Evolutionary conservation across 2,329 filamentous ascomycete species (phyloP), one percentile per base, ranked within the genome.

Genomic region (Dryadomyces sulphureus): DNA sequence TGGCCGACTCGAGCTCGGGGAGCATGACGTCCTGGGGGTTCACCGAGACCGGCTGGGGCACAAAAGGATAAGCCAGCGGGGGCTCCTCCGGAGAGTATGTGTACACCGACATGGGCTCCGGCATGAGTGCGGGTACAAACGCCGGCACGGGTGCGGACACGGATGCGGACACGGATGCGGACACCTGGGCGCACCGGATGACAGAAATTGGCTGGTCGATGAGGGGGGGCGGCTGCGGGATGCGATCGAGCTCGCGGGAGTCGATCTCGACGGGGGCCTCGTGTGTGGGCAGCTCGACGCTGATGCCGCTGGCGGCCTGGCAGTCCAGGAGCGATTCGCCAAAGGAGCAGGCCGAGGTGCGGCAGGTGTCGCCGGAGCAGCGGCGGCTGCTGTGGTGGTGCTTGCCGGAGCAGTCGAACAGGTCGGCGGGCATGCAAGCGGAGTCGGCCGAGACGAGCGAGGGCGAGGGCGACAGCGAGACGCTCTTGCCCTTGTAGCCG

Each of bases 261-360:
- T 73, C 71, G 49, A 74, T 65, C 53, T 75, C 72, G 48, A 70
- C 59, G 40, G 41, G 30, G 14, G 75, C 71, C 56, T 72, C 69
- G 42, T 20, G 21, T 9, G 60, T 69, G 17, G 63, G 65, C 16
- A 75, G 59, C 55, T 75, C 72, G 44, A 60, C 58, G 38, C 47
- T 52, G 40, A 48, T 54, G 46, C 53, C 49, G 49, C 59, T 42
- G 59, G 54, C 32, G 59, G 56, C 47, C 38, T 69, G 65, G 55
- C 71, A 73, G 48, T 64, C 67, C 19, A 68, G 66, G 16, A 68
- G 67, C 14, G 68, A 66, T n/a, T 60, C 61, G 8, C 34, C 34
- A 12, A 36, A 43, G 7, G 46, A 20, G 2, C 24, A 32, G n/a
- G 24, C 22, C 9, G 24, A 39, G 43, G 36, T 25, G n/a, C 19